Conservation (phyloP, 2,329 filamentous ascomycete genomes). For the Arthrobotrys sphaeroides region DNA sequence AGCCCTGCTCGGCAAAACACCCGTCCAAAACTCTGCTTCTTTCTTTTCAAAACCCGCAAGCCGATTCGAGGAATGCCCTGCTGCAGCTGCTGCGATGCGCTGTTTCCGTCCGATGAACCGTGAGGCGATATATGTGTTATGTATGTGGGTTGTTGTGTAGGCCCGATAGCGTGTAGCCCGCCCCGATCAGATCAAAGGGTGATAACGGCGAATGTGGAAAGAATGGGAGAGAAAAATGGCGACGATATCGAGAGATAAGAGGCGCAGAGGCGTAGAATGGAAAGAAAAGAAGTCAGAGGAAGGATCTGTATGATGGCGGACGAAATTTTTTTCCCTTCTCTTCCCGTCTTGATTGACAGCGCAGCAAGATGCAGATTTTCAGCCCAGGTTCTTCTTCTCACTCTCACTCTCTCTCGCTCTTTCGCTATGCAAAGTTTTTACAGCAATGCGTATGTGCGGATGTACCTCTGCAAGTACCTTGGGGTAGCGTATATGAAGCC, state of each 20-base stretch:
- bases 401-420: conserved; percentile 22
- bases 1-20: conserved; percentile 38
- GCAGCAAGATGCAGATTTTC: conserved; percentile 51
- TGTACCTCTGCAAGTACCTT: conserved; percentile 40
- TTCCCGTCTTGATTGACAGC: conserved; percentile 47
- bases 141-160: neutral
- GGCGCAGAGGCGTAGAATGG: neutral
- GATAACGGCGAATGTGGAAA: neutral
- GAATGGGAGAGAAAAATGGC: no score
- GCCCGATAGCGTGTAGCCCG: conserved; percentile 15
- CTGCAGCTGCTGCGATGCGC: conserved; percentile 38
- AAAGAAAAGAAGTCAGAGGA: neutral
- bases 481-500: conserved; percentile 49
- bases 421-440: conserved; percentile 45
- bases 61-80: conserved; percentile 28
- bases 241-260: conserved; percentile 32
- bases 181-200: neutral
- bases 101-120: conserved; percentile 38
- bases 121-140: conserved; percentile 42
- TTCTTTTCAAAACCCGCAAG: conserved; percentile 25
- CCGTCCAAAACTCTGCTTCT: conserved; percentile 27
- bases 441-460: conserved; percentile 28
- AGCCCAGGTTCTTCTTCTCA: conserved; percentile 38
- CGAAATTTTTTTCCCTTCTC: conserved; percentile 33
- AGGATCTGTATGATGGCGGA: conserved; percentile 7